Base-by-base conservation (phyloP, 306 rosid genomes). In the Gillenia trifoliata region DNA sequence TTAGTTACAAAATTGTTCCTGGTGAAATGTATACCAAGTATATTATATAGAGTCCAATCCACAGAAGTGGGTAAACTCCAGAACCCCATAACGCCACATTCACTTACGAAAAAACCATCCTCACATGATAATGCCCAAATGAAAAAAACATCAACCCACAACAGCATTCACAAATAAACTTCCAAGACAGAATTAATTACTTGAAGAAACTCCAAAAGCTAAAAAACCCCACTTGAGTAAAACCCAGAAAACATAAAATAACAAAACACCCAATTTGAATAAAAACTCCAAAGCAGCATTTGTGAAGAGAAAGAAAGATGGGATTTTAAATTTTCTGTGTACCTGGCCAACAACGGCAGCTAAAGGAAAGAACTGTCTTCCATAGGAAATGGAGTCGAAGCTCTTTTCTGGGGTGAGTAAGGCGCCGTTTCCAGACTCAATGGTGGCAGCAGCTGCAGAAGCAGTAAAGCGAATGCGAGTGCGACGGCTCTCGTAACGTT, bases 281-380 rank as follows among this genome's bases (percentile, higher is more conserved):
- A 8, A 47, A 49, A 3, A 29, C 43, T 56, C 15, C 28, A 77
- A 70, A 7, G 63, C 6, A 43, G 9, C 62, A 38, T 26, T 29
- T 56, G 36, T 10, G n/a, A 11, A 50, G 63, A 61, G 43, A 77
- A 11, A 72, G 34, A 70, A 64, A 43, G 15, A 55, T 12, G 68
- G 30, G 45, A n/a, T 3, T 12, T 43, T 12, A 41, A 3, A 13
- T 43, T 13, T 43, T 43, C 3, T 3, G 49, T 16, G 5, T 86
- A 93, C 98, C 76, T 91, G 98, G 80, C 97, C 98, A 23, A 94
- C 89, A 76, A 94, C 98, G 41, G 98, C 98, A 38, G 98, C 98
- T 34, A 94, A 89, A 34, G 98, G 98, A 50, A 93, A 93, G 75
- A 60, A 93, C 77, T 86, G 92, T 38, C 97, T 81, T 57, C 98